These are phyloP conservation scores for Ogataea pilisensis DNA, from an alignment of 805 yeast species.

Conservation along the genomic window DNA sequence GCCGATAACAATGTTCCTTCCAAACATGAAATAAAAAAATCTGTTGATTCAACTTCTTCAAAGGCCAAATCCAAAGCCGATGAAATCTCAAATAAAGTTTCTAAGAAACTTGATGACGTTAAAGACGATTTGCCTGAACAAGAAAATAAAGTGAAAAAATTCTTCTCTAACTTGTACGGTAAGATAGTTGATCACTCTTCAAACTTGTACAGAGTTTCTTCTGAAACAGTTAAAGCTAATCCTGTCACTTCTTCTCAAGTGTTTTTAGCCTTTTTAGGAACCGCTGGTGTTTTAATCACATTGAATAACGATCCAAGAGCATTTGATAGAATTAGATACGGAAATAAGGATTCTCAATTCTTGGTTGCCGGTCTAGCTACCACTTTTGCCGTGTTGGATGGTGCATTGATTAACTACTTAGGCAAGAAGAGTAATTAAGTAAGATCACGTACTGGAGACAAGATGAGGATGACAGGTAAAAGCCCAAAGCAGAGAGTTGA, in stretches of 20 bases:
- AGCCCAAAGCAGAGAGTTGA: no score
- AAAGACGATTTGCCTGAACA: constrained; percentile 17
- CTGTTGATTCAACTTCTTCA: constrained; percentile 14
- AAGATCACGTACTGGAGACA: no score
- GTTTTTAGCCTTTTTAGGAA: constrained; percentile 18
- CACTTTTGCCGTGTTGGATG: constrained; percentile 15
- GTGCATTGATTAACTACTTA: constrained; percentile 14
- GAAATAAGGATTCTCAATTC: constrained; percentile 7
- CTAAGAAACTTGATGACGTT: constrained; percentile 18
- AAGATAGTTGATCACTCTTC: constrained; percentile 10
- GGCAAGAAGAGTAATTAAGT: constrained; percentile 11
- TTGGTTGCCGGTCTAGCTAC: constrained; percentile 12
- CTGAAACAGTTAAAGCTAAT: constrained; percentile 15
- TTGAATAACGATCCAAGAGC: constrained; percentile 13
- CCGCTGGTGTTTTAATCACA: constrained; percentile 16
- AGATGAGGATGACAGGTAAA: no score
- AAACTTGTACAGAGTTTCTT: constrained; percentile 9
- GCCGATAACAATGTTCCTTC: constrained; percentile 1
- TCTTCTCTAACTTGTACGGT: constrained; percentile 11
- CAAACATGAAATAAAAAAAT: constrained; percentile 3
- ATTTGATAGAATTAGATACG: constrained; percentile 9
- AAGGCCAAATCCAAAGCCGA: constrained; percentile 15
- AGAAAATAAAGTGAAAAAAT: constrained; percentile 15
- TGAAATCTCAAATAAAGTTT: constrained; percentile 3
- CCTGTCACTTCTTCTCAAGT: constrained; percentile 22